phyloP scores from a whole-genome alignment of 345 rosid species.

The Syzygium aqueum region DNA sequence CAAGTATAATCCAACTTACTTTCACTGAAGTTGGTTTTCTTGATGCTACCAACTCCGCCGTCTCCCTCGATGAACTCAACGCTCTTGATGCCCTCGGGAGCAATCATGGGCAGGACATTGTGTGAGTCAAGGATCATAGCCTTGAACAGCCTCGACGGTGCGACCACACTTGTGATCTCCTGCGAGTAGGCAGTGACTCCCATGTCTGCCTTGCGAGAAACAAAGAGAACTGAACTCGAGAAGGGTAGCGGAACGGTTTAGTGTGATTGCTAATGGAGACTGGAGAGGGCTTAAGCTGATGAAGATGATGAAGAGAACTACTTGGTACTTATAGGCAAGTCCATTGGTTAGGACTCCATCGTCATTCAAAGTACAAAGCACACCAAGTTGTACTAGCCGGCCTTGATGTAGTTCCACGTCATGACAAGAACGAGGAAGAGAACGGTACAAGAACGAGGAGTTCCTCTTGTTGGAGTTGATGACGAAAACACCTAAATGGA shows the following conservation, averaged over 20 bases:
- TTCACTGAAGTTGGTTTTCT: constrained; percentile 3
- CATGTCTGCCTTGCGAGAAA: background rate
- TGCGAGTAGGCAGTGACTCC: background rate
- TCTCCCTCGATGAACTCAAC: constrained; percentile 20
- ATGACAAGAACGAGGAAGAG: background rate
- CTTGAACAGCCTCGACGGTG: background rate
- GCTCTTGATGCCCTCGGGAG: constrained; percentile 20
- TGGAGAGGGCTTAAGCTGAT: background rate
- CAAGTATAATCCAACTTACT: background rate
- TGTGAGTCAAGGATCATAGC: background rate
- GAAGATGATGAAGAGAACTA: background rate
- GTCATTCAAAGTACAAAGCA: background rate
- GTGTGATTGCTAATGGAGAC: background rate
- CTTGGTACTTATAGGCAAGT: background rate
- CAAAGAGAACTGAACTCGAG: background rate
- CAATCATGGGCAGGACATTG: constrained; percentile 5
- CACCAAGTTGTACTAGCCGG: background rate
- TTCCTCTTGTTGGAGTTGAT: background rate
- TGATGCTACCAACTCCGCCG: constrained; percentile 34
- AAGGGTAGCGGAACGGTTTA: background rate
- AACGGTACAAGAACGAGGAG: background rate
- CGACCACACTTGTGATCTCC: background rate
- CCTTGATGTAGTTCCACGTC: background rate
- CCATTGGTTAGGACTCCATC: background rate
- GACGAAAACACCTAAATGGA: background rate